These are phyloP conservation scores for Dichomitus squalens DNA, from an alignment of 1,284 basidiomycete genomes.

Conservation along the genomic window DNA sequence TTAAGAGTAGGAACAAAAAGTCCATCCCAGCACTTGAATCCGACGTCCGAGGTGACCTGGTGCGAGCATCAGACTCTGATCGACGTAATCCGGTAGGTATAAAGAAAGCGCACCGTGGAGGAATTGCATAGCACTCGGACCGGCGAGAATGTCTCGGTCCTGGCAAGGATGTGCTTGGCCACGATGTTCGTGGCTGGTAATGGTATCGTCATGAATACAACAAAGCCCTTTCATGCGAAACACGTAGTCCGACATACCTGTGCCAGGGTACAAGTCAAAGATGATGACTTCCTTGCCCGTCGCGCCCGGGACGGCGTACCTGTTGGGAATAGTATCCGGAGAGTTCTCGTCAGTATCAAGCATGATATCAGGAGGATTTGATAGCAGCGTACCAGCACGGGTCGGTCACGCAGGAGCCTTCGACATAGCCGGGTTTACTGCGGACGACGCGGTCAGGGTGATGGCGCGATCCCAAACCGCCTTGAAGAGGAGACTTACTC, in stretches of 20 bases:
- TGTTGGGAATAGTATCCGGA: constrained; percentile 1
- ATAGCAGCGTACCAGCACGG: constrained; percentile 50
- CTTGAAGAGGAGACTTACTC: constrained; percentile 45
- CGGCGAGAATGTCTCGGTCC: constrained; percentile 44
- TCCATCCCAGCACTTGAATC: constrained; percentile 58
- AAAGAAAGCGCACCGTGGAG: constrained; percentile 40
- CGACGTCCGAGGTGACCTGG: constrained; percentile 52
- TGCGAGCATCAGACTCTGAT: no score
- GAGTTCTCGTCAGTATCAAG: not conserved
- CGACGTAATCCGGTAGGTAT: not conserved
- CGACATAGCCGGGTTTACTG: constrained; percentile 50
- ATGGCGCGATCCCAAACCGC: not conserved
- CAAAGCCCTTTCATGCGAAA: not conserved
- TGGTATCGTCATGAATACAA: not conserved
- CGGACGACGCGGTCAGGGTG: not conserved
- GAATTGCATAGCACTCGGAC: constrained; percentile 59
- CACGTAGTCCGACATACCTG: constrained; percentile 36
- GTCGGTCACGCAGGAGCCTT: constrained; percentile 58
- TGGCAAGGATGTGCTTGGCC: constrained; percentile 48
- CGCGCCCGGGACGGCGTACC: constrained; percentile 50
- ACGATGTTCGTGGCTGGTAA: constrained; percentile 48
- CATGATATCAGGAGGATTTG: not conserved
- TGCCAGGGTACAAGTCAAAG: constrained; percentile 56
- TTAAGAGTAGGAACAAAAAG: constrained; percentile 39
- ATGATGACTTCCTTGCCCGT: constrained; percentile 63